Percentiles rank a stretch among this genome's conserved stretches.
Evolutionary conservation across 768 basidiomycete genomes (phyloP).

Genomic region (Hortiboletus campestris): DNA sequence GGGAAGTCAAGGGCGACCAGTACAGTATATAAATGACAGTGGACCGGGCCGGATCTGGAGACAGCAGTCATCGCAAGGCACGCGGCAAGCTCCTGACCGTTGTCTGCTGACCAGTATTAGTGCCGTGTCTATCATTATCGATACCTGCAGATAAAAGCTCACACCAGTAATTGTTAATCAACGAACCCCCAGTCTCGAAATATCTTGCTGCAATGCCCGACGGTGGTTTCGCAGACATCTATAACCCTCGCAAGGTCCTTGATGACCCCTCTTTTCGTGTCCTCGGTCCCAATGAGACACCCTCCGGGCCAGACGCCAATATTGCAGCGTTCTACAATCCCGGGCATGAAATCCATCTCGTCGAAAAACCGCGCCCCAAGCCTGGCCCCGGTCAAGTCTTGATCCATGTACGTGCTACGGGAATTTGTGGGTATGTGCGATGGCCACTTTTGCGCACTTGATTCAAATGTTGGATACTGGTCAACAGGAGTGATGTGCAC

Average conservation of each 20-base stretch:
- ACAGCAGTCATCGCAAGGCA: not conserved
- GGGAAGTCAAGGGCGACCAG: too few species aligned
- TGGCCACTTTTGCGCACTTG: not conserved
- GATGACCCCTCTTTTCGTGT: slow-evolving; percentile 56
- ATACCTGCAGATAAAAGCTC: not conserved
- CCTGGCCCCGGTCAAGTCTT: slow-evolving; percentile 67
- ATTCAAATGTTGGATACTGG: not conserved
- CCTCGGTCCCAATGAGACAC: slow-evolving; percentile 48
- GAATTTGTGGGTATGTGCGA: slow-evolving; percentile 60
- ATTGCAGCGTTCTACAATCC: slow-evolving; percentile 68
- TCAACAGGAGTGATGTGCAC: slow-evolving; percentile 63
- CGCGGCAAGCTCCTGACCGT: not conserved
- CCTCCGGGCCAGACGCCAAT: slow-evolving; percentile 42
- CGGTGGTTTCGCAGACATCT: slow-evolving; percentile 40
- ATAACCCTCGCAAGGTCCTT: slow-evolving; percentile 55
- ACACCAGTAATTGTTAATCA: not conserved
- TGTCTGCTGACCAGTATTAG: slow-evolving; percentile 5
- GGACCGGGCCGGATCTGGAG: too few species aligned
- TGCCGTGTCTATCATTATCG: not conserved
- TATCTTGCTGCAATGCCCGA: slow-evolving; percentile 17
- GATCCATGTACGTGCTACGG: slow-evolving; percentile 63
- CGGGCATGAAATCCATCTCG: slow-evolving; percentile 60
- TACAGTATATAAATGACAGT: too few species aligned
- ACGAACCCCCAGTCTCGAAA: not conserved
- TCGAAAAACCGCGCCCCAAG: slow-evolving; percentile 58